Conservation (phyloP, 73 alveolate genomes). For the Symbiodinium natans region DNA sequence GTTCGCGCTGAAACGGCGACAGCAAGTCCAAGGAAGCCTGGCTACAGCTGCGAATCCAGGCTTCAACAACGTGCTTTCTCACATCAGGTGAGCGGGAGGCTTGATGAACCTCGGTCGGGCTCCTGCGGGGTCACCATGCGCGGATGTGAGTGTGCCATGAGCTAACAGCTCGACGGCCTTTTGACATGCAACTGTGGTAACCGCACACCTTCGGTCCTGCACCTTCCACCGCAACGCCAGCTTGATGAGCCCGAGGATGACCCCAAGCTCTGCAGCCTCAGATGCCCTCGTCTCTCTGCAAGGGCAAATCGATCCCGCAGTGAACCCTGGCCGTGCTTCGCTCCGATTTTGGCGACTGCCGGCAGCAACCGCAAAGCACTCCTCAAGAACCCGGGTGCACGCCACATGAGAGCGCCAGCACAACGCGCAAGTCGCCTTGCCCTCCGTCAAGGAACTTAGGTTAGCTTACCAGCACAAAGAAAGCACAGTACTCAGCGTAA, state of each 20-base stretch:
- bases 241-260: neutral
- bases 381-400: neutral
- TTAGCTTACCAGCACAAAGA: neutral
- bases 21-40: constrained; percentile 10
- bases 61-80: neutral
- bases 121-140: neutral
- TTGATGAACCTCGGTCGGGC: neutral
- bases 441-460: neutral
- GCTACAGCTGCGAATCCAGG: constrained; percentile 9
- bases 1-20: constrained; percentile 3
- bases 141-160: neutral
- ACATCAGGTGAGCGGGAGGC: neutral
- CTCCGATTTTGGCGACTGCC: neutral
- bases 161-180: neutral
- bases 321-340: neutral
- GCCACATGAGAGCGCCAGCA: neutral
- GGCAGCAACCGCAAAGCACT: neutral
- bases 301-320: neutral
- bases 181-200: neutral
- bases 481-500: neutral
- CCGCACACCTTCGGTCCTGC: neutral
- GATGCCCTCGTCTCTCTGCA: neutral
- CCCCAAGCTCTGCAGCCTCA: neutral
- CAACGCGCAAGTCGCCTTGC: neutral
- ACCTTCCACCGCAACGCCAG: neutral